These are phyloP conservation scores for Wallacemonas sp. DNA, from an alignment of 208 protist genomes.

Conservation along the genomic window DNA sequence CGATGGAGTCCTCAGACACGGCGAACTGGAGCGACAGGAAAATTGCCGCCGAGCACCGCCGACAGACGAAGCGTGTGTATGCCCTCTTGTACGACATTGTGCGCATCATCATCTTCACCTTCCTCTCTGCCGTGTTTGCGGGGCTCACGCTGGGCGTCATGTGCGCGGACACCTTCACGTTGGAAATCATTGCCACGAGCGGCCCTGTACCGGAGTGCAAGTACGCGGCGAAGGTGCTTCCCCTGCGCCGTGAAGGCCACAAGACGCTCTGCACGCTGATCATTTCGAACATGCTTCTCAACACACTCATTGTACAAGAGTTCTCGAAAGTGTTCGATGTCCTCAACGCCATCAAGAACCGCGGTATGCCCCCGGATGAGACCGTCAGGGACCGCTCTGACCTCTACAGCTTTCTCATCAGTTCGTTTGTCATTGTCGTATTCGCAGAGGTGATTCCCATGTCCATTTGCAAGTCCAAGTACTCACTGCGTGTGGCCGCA, in stretches of 20 bases:
- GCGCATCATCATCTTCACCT: slow-evolving; percentile 50
- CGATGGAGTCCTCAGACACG: not conserved
- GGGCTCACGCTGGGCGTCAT: slow-evolving; percentile 90
- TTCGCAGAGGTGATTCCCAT: slow-evolving; percentile 88
- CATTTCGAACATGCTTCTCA: slow-evolving; percentile 87
- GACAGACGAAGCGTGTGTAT: slow-evolving; percentile 61
- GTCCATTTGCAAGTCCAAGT: slow-evolving; percentile 88
- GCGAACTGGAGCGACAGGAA: slow-evolving; percentile 3
- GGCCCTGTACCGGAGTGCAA: slow-evolving; percentile 72
- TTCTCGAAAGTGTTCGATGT: slow-evolving; percentile 49
- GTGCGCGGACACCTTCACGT: slow-evolving; percentile 82
- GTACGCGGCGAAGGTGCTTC: slow-evolving; percentile 74
- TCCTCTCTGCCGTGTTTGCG: slow-evolving; percentile 85
- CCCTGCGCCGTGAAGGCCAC: slow-evolving; percentile 76
- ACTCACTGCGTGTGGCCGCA: slow-evolving; percentile 77
- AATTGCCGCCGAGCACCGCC: slow-evolving; percentile 16
- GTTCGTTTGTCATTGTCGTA: slow-evolving; percentile 78
- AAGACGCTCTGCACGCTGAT: slow-evolving; percentile 87
- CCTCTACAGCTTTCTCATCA: slow-evolving; percentile 65
- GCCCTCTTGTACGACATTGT: slow-evolving; percentile 55
- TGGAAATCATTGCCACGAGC: slow-evolving; percentile 88
- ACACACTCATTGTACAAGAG: slow-evolving; percentile 86
- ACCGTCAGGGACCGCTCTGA: slow-evolving; percentile 21
- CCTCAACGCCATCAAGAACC: slow-evolving; percentile 36
- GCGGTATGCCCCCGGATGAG: slow-evolving; percentile 1